Evolutionary conservation across 441 rosid genomes (phyloP).

Genomic region (Hypseocharis bilobata): DNA sequence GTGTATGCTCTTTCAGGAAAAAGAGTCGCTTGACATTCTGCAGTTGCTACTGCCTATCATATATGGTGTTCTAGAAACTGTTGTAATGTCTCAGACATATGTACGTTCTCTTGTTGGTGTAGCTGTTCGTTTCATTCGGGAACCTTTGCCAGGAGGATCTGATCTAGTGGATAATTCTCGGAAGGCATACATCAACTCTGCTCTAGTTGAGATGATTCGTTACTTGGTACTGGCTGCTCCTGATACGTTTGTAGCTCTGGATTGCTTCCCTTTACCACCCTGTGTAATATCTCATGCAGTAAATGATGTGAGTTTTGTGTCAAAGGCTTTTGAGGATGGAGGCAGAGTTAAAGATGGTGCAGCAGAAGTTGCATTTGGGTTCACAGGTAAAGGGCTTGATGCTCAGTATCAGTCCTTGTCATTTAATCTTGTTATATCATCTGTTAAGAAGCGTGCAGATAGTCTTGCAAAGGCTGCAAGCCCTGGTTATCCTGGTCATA

Average conservation of each 20-base stretch:
- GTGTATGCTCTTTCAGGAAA: constrained; percentile 52
- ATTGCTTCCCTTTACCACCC: constrained; percentile 88
- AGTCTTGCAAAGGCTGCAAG: constrained; percentile 68
- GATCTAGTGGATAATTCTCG: constrained; percentile 94
- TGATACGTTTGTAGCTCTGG: constrained; percentile 87
- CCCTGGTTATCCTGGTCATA: constrained; percentile 56
- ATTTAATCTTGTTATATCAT: constrained; percentile 56
- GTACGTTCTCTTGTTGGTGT: constrained; percentile 65
- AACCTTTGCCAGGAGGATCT: constrained; percentile 88
- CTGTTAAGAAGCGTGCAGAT: constrained; percentile 68
- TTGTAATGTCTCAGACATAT: constrained; percentile 80
- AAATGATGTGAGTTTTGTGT: constrained; percentile 58
- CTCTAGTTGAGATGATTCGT: constrained; percentile 81
- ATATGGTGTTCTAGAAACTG: constrained; percentile 77
- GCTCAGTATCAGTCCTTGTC: constrained; percentile 65
- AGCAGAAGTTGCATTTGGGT: constrained; percentile 39
- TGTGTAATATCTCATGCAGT: constrained; percentile 60
- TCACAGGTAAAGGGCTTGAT: constrained; percentile 60
- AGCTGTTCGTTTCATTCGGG: constrained; percentile 70
- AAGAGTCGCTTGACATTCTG: constrained; percentile 66
- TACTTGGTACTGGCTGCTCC: constrained; percentile 90
- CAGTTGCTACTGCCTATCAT: constrained; percentile 85
- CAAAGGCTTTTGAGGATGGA: constrained; percentile 60
- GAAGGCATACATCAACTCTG: constrained; percentile 82
- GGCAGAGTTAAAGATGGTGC: constrained; percentile 52